phyloP scores from a whole-genome alignment of 169 alveolate species.

The Miamiensis avidus region DNA sequence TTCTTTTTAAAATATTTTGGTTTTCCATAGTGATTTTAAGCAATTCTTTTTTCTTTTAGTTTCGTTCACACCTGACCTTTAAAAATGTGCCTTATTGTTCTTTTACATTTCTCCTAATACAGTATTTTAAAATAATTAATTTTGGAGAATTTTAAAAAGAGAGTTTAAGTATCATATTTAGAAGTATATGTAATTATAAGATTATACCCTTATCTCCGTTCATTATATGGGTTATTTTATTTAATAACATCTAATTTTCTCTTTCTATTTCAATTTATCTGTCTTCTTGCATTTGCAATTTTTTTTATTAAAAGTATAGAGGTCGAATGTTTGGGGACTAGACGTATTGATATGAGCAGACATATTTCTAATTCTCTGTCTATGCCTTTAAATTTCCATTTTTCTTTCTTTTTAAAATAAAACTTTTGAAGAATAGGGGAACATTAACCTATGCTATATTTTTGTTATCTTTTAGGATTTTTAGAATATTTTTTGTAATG shows the following conservation, averaged over 20 bases:
- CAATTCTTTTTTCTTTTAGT: slow-evolving; percentile 40
- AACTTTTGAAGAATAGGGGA: slow-evolving; percentile 5
- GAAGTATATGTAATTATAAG: neutral
- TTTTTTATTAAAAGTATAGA: slow-evolving; percentile 8
- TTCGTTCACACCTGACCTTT: slow-evolving; percentile 20
- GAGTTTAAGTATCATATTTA: neutral
- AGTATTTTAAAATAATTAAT: neutral
- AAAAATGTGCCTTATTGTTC: neutral
- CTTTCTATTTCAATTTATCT: slow-evolving; percentile 24
- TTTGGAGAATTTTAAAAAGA: too few relatives aligned
- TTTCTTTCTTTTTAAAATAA: slow-evolving; percentile 8
- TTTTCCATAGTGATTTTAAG: slow-evolving; percentile 46
- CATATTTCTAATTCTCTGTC: slow-evolving; percentile 8
- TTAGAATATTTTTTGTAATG: neutral
- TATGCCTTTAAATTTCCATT: neutral
- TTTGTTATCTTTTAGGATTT: neutral
- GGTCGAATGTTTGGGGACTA: slow-evolving; percentile 4
- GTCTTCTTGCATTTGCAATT: slow-evolving; percentile 1
- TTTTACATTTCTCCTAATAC: neutral
- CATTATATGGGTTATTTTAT: slow-evolving; percentile 16
- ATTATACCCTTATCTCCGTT: neutral
- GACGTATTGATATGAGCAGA: slow-evolving; percentile 3
- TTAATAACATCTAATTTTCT: slow-evolving; percentile 10
- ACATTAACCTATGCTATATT: neutral
- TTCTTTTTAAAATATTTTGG: slow-evolving; percentile 38